Percentiles rank a stretch among this genome's conserved stretches.
Conservation (phyloP, 768 basidiomycete genomes). For the Lactarius akahatsu region DNA sequence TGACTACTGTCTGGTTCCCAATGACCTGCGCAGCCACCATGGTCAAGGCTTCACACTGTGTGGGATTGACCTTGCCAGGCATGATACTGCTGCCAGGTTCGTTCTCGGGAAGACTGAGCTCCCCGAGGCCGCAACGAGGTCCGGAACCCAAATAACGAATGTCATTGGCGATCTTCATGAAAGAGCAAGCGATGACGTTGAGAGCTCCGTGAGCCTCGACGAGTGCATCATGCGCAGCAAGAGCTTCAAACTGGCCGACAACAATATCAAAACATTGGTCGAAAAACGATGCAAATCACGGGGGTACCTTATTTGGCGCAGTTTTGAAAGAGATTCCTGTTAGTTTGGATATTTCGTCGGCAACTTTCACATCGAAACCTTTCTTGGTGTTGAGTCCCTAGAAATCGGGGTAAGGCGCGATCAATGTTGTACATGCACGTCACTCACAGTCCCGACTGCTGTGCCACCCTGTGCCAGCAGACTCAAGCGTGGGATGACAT, state of each 20-base stretch:
- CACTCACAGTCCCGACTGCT: constrained; percentile 91
- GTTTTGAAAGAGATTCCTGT: constrained; percentile 92
- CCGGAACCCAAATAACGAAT: constrained; percentile 97
- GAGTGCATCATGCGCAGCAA: constrained; percentile 97
- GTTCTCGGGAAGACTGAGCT: constrained; percentile 93
- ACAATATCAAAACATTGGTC: constrained; percentile 4
- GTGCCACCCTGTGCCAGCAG: constrained; percentile 96
- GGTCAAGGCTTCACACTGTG: constrained; percentile 97
- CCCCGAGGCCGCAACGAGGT: constrained; percentile 95
- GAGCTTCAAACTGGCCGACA: constrained; percentile 80
- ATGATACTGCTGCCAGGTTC: constrained; percentile 99
- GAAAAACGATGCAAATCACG: background rate
- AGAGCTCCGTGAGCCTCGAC: constrained; percentile 97
- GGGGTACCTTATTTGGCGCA: constrained; percentile 89
- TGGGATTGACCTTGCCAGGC: constrained; percentile 99
- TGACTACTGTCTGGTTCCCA: constrained; percentile 93
- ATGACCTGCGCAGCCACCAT: constrained; percentile 99
- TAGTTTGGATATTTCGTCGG: constrained; percentile 85
- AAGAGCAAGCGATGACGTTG: constrained; percentile 92
- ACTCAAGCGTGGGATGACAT: constrained; percentile 79
- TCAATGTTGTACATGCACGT: background rate
- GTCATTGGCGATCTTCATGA: constrained; percentile 99
- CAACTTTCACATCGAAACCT: constrained; percentile 95
- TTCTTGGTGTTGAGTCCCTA: constrained; percentile 96
- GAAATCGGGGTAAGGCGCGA: constrained; percentile 18